Evolutionary conservation across 257 asterid genomes (phyloP).

Genomic region (Fraxinus quadrangulata): DNA sequence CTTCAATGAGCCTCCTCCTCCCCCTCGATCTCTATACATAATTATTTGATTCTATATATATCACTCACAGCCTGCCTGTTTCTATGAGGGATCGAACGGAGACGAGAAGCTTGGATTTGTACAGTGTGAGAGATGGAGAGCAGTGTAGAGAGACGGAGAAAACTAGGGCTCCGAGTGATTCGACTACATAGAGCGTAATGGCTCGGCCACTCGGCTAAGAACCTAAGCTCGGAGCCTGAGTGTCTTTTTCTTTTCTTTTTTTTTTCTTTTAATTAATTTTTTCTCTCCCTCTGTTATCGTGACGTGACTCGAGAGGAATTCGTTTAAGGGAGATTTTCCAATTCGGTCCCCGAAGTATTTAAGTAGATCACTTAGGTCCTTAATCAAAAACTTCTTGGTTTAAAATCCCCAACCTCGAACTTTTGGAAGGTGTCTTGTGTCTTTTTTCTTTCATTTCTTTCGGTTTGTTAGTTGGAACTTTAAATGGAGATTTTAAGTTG

Average conservation of each 20-base stretch:
- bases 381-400: no score
- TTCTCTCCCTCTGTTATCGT: no score
- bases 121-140: conserved; percentile 14
- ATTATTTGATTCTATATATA: conserved; percentile 18
- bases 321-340: no score
- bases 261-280: no score
- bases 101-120: conserved; percentile 23
- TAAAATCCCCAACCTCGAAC: no score
- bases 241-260: not conserved
- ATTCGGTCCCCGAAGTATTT: no score
- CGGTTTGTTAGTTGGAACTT: no score
- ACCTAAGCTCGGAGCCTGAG: not conserved
- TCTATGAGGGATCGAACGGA: not conserved
- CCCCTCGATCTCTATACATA: conserved; percentile 87
- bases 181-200: conserved; percentile 8
- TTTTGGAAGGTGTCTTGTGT: no score
- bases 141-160: conserved; percentile 31
- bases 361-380: no score
- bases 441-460: no score
- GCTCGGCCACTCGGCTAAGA: not conserved
- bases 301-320: no score
- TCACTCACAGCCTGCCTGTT: conserved; percentile 1
- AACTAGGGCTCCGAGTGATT: conserved; percentile 44
- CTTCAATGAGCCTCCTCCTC: conserved; percentile 65
- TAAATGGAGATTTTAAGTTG: no score